phyloP scores from a whole-genome alignment of 768 basidiomycete genomes.

The Leccinum rimulosum region DNA sequence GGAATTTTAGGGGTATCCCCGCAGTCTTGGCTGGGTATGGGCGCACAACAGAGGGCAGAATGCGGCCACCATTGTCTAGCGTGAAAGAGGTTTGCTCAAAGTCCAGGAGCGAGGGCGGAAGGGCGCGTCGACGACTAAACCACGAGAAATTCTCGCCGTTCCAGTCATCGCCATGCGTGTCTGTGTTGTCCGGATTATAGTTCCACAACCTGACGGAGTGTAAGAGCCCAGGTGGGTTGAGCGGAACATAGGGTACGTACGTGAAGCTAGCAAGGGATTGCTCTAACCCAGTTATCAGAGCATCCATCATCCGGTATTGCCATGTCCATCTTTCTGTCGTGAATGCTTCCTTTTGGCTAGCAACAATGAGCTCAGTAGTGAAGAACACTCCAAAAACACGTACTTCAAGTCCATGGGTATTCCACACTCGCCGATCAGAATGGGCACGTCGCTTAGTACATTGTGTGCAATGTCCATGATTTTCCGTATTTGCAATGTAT shows the following conservation, averaged over 20 bases:
- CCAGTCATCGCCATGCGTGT: constrained; percentile 82
- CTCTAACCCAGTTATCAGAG: constrained; percentile 82
- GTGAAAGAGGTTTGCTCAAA: constrained; percentile 61
- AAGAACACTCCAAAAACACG: constrained; percentile 24
- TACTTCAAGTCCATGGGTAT: constrained; percentile 98
- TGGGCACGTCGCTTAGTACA: constrained; percentile 76
- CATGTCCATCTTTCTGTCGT: constrained; percentile 68
- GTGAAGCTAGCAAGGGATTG: constrained; percentile 77
- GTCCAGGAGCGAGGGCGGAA: constrained; percentile 53
- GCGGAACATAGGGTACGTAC: constrained; percentile 44
- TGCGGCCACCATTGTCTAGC: constrained; percentile 79
- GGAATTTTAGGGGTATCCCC: constrained; percentile 71
- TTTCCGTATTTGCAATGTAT: constrained; percentile 73
- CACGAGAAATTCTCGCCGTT: constrained; percentile 98
- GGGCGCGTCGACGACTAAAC: constrained; percentile 67
- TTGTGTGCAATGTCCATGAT: constrained; percentile 68
- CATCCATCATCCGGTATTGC: constrained; percentile 95
- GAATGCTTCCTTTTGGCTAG: constrained; percentile 71
- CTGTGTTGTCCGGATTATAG: constrained; percentile 87
- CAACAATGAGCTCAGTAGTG: neutral
- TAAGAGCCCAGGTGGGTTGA: neutral
- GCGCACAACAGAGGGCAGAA: constrained; percentile 76
- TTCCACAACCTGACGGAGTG: constrained; percentile 73
- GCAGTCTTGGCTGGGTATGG: constrained; percentile 91
- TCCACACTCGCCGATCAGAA: constrained; percentile 90